Evolutionary conservation across 2,329 filamentous ascomycete genomes (phyloP), one percentile per base, ranked within the genome.

Genomic region (Aureobasidium vineae): DNA sequence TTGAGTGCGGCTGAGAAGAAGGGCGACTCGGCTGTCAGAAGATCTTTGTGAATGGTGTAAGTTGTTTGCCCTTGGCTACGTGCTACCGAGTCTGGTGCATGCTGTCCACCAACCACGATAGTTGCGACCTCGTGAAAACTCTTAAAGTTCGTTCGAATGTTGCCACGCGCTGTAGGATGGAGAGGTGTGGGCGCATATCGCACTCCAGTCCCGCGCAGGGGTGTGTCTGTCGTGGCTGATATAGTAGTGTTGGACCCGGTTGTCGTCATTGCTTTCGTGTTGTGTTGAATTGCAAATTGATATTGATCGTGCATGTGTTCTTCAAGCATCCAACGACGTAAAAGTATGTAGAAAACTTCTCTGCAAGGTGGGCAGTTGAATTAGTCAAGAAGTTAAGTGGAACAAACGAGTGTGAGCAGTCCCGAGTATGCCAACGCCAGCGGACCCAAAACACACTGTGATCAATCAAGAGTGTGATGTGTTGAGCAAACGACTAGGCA

Each of bases 1-100:
- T 78, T 79, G 54, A 84, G 78, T 3, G 81, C 80, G 49, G 81
- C 81, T 60, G 79, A 77, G 74, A 84, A 84, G 75, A 83, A 84
- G 26, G 81, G 79, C 2, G 79, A 82, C 70, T 79, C 75, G 8
- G 72, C 68, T 2, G 78, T 79, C n/a, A 83, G 75, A 38, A 83
- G 77, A 43, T 80, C 77, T 52, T 79, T 80, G 73, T 84, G 82
- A 15, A 84, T 73, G 61, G 77, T 73, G 70, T 81, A 84, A 19
- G 72, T 76, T 5, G 75, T 78, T 23, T 71, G 69, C 13, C 75
- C 72, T 26, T 72, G 66, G 16, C 57, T 61, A 38, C 72, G 72
- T 57, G 69, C 67, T 23, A 26, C 3, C 2, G 41, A 23, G 53
- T 64, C 61, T 38, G 70, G 56, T 45, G 77, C 73, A 31, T 64